phyloP scores from a whole-genome alignment of 1,284 basidiomycete species.

The Sanguinoderma infundibulare region DNA sequence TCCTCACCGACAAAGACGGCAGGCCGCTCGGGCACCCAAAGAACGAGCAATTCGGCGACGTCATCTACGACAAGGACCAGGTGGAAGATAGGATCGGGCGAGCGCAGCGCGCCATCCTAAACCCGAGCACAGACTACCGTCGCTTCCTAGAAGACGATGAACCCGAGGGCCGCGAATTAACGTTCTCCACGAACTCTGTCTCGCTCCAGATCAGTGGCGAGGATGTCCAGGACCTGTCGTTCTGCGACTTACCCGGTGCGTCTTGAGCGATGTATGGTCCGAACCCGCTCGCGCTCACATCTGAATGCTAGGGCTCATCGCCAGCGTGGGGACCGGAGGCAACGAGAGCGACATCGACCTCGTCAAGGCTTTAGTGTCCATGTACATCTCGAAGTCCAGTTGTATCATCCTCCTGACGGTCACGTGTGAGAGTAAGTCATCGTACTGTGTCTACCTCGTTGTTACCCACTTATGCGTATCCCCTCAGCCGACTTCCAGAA shows the following conservation, averaged over 20 bases:
- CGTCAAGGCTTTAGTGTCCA: slow-evolving; percentile 54
- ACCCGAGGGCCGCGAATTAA: slow-evolving; percentile 38
- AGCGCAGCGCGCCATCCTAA: slow-evolving; percentile 77
- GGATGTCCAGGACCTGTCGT: slow-evolving; percentile 75
- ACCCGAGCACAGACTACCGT: slow-evolving; percentile 44
- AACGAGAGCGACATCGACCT: slow-evolving; percentile 61
- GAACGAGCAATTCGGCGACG: slow-evolving; percentile 54
- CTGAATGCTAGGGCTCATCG: slow-evolving; percentile 58
- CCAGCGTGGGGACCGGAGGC: slow-evolving; percentile 55
- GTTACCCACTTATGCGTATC: background rate
- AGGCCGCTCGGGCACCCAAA: slow-evolving; percentile 43
- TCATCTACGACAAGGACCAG: slow-evolving; percentile 51
- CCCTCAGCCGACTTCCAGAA: slow-evolving; percentile 73
- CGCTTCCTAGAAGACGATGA: slow-evolving; percentile 42
- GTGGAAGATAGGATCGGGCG: slow-evolving; percentile 70
- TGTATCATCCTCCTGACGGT: slow-evolving; percentile 75
- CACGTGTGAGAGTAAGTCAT: slow-evolving; percentile 67
- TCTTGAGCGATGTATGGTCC: too few relatives aligned
- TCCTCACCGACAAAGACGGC: slow-evolving; percentile 47
- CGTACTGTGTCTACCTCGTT: background rate
- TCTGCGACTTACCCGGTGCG: slow-evolving; percentile 71
- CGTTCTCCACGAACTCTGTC: slow-evolving; percentile 68
- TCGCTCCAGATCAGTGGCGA: slow-evolving; percentile 70
- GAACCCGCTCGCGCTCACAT: too few relatives aligned
- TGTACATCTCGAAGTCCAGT: slow-evolving; percentile 65